Evolutionary conservation across 768 basidiomycete species (phyloP).

Genomic region (Pleurotus tuber-regium): DNA sequence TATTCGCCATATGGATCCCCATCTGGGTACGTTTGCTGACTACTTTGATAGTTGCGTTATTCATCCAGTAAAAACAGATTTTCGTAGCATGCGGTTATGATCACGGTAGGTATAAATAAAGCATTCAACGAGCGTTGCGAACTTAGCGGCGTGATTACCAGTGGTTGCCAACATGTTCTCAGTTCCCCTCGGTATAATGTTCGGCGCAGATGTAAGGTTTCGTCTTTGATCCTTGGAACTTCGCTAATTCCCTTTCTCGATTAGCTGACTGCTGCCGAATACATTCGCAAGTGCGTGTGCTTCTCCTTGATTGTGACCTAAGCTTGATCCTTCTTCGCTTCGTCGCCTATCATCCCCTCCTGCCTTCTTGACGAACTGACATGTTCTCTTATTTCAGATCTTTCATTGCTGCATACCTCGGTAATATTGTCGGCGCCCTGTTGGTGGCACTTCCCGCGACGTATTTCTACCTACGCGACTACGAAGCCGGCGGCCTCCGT

Average conservation of each 20-base stretch:
- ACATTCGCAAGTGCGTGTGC: constrained; percentile 60
- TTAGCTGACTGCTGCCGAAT: constrained; percentile 50
- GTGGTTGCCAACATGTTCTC: constrained; percentile 80
- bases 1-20: constrained; percentile 68
- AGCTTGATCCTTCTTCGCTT: background rate
- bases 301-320: too few relatives aligned
- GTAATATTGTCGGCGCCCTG: constrained; percentile 65
- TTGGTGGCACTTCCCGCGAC: constrained; percentile 62
- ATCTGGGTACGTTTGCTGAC: constrained; percentile 54
- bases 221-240: background rate
- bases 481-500: constrained; percentile 35
- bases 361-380: background rate
- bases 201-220: constrained; percentile 56
- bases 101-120: constrained; percentile 51
- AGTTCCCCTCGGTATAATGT: constrained; percentile 67
- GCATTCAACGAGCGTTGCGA: background rate
- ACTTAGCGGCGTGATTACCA: constrained; percentile 18
- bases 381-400: constrained; percentile 35
- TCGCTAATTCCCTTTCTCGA: constrained; percentile 8
- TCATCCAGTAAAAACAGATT: constrained; percentile 34
- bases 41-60: background rate
- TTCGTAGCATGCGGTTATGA: constrained; percentile 73
- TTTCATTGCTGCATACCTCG: constrained; percentile 60
- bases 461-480: constrained; percentile 63
- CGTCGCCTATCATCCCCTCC: constrained; percentile 1